Conservation (phyloP, 148 eudicot species). For the Chenopodium berlandieri region DNA sequence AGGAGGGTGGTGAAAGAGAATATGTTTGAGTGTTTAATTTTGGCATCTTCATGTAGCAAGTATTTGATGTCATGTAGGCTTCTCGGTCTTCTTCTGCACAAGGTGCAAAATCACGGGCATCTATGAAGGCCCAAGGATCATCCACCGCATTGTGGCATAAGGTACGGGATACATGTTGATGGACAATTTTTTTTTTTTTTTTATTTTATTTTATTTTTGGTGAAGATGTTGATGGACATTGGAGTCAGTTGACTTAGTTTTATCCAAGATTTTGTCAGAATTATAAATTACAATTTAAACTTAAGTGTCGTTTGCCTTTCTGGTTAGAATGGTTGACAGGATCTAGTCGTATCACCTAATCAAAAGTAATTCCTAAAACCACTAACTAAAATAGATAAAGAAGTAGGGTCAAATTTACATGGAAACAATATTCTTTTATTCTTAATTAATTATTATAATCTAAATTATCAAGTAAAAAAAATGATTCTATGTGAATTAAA, state of each 20-base stretch:
- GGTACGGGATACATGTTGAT: constrained; percentile 34
- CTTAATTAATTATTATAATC: too few relatives aligned
- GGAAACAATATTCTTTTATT: too few relatives aligned
- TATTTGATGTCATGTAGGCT: constrained; percentile 26
- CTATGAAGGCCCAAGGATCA: constrained; percentile 51
- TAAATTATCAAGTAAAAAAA: too few relatives aligned
- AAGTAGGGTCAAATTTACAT: too few relatives aligned
- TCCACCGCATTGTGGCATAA: constrained; percentile 70
- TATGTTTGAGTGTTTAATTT: background rate
- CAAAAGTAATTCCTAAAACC: too few relatives aligned
- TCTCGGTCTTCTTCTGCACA: constrained; percentile 52
- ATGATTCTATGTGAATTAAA: too few relatives aligned
- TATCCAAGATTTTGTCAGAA: background rate
- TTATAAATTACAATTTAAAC: background rate
- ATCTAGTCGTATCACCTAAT: too few relatives aligned
- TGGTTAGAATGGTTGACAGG: too few relatives aligned
- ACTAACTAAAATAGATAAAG: too few relatives aligned
- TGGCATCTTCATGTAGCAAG: background rate
- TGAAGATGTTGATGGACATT: background rate
- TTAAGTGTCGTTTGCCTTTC: background rate
- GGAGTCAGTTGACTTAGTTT: background rate
- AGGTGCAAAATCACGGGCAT: constrained; percentile 59
- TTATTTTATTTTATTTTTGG: too few relatives aligned
- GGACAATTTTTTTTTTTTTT: too few relatives aligned
- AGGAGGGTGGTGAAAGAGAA: background rate